phyloP scores from a whole-genome alignment of 345 rosid genomes.

The Carallia pectinifolia region DNA sequence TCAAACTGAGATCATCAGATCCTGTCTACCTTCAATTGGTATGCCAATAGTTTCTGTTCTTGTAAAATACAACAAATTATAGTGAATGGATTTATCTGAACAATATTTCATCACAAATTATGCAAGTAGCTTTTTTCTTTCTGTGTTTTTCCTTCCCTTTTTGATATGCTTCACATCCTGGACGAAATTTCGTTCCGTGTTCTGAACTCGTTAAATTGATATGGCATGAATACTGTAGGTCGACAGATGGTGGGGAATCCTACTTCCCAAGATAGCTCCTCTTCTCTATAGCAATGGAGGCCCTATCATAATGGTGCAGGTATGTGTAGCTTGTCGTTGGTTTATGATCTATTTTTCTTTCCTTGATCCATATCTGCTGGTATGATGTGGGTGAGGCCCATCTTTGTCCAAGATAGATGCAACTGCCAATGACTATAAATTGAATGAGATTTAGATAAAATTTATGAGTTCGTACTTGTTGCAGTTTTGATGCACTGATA shows the following conservation, averaged over 20 bases:
- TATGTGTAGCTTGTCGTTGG: slow-evolving; percentile 14
- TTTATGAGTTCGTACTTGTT: not conserved
- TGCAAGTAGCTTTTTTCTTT: not conserved
- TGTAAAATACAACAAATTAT: not conserved
- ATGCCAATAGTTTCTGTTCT: slow-evolving; percentile 13
- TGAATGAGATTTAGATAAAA: no score
- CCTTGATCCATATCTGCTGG: no score
- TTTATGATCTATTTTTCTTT: not conserved
- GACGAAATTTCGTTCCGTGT: not conserved
- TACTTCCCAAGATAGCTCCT: slow-evolving; percentile 67
- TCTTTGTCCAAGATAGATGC: not conserved
- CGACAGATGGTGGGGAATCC: slow-evolving; percentile 76
- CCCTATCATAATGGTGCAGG: slow-evolving; percentile 93
- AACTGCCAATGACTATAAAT: not conserved
- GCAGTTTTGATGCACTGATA: not conserved
- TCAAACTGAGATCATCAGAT: slow-evolving; percentile 74
- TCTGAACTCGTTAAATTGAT: not conserved
- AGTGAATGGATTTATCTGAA: not conserved
- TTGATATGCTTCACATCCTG: not conserved
- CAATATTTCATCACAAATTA: not conserved
- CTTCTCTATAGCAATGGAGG: slow-evolving; percentile 82
- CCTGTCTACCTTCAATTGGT: slow-evolving; percentile 69
- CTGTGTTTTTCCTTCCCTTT: not conserved
- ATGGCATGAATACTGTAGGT: slow-evolving; percentile 45
- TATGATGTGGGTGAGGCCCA: no score